Conservation (phyloP, 371 early-diverging fungal species). For the Coemansia sp. region DNA sequence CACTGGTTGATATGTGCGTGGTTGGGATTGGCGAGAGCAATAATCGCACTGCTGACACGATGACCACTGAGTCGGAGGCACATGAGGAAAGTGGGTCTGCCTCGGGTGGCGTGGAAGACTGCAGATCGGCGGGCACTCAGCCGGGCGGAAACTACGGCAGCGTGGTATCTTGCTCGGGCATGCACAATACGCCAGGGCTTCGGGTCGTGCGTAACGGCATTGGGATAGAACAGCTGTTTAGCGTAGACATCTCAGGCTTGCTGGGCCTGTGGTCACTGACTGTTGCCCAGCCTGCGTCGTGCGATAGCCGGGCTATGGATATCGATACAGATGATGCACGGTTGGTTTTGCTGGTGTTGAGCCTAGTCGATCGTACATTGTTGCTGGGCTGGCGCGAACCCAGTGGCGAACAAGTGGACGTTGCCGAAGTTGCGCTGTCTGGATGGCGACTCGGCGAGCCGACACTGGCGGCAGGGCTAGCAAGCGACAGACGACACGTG, state of each 20-base stretch:
- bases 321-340: slow-evolving; percentile 5
- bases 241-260: slow-evolving; percentile 62
- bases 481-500: slow-evolving; percentile 46
- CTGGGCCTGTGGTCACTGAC: slow-evolving; percentile 67
- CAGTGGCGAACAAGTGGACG: slow-evolving; percentile 53
- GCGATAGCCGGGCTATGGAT: slow-evolving; percentile 30
- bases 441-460: slow-evolving; percentile 55
- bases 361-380: slow-evolving; percentile 55
- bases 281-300: slow-evolving; percentile 31
- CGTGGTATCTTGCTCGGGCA: slow-evolving; percentile 86
- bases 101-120: not conserved
- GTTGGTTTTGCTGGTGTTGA: slow-evolving; percentile 51
- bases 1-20: slow-evolving; percentile 82
- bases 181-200: slow-evolving; percentile 69
- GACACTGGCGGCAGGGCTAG: slow-evolving; percentile 55
- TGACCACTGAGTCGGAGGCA: not conserved
- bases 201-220: slow-evolving; percentile 85
- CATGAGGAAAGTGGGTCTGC: not conserved
- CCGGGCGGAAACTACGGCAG: slow-evolving; percentile 56
- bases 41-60: not conserved
- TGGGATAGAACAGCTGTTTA: slow-evolving; percentile 68
- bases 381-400: slow-evolving; percentile 51
- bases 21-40: slow-evolving; percentile 59
- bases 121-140: not conserved
- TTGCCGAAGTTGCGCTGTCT: slow-evolving; percentile 49